These are phyloP conservation scores for Cercophora scortea DNA, from an alignment of 495 filamentous ascomycete genomes.

Conservation along the genomic window DNA sequence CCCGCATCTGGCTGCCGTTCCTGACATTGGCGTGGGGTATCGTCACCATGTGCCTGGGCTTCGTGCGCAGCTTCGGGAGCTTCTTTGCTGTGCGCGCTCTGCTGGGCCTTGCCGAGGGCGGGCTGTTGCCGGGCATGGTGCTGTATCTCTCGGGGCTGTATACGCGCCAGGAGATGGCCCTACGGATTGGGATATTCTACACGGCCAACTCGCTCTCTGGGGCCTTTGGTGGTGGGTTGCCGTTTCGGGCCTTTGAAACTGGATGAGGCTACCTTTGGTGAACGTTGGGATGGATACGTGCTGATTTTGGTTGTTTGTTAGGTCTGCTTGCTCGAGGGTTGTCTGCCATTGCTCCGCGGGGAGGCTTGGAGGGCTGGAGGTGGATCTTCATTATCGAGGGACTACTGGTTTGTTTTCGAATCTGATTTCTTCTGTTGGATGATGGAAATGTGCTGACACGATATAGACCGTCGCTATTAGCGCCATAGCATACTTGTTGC, in stretches of 20 bases:
- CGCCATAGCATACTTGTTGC: constrained; percentile 43
- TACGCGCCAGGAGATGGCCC: constrained; percentile 39
- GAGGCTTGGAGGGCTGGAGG: constrained; percentile 37
- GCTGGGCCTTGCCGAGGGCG: constrained; percentile 54
- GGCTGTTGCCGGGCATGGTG: constrained; percentile 43
- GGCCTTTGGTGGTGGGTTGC: constrained; percentile 42
- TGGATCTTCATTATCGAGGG: constrained; percentile 50
- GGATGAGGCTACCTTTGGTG: not conserved
- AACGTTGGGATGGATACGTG: not conserved
- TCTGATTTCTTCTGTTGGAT: not conserved
- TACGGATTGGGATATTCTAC: constrained; percentile 48
- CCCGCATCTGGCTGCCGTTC: constrained; percentile 51
- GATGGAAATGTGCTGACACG: constrained; percentile 4
- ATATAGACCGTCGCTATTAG: constrained; percentile 44
- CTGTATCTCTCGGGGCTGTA: constrained; percentile 43
- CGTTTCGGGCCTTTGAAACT: not conserved
- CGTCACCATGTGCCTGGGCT: constrained; percentile 59
- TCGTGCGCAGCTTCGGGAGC: constrained; percentile 64
- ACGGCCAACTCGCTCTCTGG: constrained; percentile 48
- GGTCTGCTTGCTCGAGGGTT: constrained; percentile 39
- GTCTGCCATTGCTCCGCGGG: constrained; percentile 28
- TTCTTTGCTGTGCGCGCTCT: constrained; percentile 72
- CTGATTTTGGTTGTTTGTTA: constrained; percentile 6
- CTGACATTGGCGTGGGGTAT: constrained; percentile 50
- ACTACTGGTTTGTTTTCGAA: constrained; percentile 37